Conservation (phyloP, 2,329 filamentous ascomycete species). For the Macrophomina phaseolina region DNA sequence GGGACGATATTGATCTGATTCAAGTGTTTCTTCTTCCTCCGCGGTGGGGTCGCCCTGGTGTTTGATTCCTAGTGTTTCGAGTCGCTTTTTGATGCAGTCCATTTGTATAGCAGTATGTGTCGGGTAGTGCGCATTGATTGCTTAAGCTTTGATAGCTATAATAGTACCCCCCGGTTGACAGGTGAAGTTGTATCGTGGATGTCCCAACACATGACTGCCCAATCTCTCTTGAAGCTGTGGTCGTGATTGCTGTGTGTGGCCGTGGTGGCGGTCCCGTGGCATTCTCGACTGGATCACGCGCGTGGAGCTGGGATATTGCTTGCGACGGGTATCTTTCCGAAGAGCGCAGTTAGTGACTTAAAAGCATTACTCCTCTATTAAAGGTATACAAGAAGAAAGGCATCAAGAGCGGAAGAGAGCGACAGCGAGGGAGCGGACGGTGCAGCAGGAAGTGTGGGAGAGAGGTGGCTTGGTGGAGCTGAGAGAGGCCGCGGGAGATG, state of each 20-base stretch:
- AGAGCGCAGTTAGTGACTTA: not conserved
- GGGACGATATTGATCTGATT: not conserved
- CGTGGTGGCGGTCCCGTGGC: slow-evolving; percentile 11
- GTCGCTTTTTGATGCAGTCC: slow-evolving; percentile 17
- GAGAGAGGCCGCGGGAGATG: not conserved
- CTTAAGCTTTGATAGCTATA: not conserved
- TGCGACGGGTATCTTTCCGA: not conserved
- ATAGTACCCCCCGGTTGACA: not conserved
- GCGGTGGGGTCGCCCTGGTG: not conserved
- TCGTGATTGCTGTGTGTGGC: not conserved
- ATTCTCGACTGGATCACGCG: not conserved
- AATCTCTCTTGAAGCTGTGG: not conserved
- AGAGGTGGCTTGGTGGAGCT: not conserved
- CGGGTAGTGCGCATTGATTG: not conserved
- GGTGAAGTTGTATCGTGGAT: slow-evolving; percentile 4
- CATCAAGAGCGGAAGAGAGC: not conserved
- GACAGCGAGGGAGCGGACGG: not conserved
- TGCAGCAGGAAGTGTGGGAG: not conserved
- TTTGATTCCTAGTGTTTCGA: slow-evolving; percentile 10
- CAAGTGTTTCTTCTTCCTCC: not conserved
- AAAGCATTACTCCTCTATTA: slow-evolving; percentile 1
- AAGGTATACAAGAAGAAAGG: not conserved
- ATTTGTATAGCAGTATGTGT: not conserved
- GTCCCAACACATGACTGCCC: slow-evolving; percentile 19
- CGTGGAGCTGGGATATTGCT: not conserved